Percentiles rank a stretch among this genome's conserved stretches.
Evolutionary conservation across 2,329 filamentous ascomycete genomes (phyloP).

Genomic region (Chrysosphaeria jannelii): DNA sequence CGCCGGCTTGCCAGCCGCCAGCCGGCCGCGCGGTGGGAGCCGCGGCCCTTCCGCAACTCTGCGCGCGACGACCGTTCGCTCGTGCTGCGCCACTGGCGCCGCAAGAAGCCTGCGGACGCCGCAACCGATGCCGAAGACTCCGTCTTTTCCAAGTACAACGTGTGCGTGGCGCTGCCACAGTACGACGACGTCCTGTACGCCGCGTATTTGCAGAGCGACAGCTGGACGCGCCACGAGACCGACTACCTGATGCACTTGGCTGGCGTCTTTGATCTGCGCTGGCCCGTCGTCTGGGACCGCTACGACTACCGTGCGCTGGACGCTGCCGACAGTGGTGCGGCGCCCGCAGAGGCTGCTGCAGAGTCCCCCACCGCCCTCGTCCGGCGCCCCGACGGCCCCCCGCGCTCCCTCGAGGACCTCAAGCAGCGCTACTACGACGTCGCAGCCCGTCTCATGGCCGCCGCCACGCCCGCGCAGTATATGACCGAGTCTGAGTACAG

Average conservation of each 20-base stretch:
- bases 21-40: conserved; percentile 30
- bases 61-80: conserved; percentile 39
- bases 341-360: no score
- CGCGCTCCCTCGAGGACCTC: conserved; percentile 58
- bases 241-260: conserved; percentile 60
- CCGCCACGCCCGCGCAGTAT: conserved; percentile 49
- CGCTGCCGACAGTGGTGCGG: conserved; percentile 12
- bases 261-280: conserved; percentile 58
- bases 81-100: conserved; percentile 52
- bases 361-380: background rate
- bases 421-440: conserved; percentile 80
- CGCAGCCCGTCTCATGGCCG: conserved; percentile 51
- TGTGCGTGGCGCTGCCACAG: conserved; percentile 43
- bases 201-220: conserved; percentile 34
- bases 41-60: conserved; percentile 43
- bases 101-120: conserved; percentile 6
- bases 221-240: conserved; percentile 83
- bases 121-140: conserved; percentile 21
- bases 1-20: conserved; percentile 22
- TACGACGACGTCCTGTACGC: conserved; percentile 78
- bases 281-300: conserved; percentile 74
- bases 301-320: conserved; percentile 40
- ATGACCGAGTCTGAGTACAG: conserved; percentile 73
- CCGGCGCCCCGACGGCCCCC: background rate
- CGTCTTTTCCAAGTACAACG: conserved; percentile 63